Evolutionary conservation across 768 basidiomycete species (phyloP), one percentile per base, ranked within the genome.

Genomic region (Lactarius tabidus): DNA sequence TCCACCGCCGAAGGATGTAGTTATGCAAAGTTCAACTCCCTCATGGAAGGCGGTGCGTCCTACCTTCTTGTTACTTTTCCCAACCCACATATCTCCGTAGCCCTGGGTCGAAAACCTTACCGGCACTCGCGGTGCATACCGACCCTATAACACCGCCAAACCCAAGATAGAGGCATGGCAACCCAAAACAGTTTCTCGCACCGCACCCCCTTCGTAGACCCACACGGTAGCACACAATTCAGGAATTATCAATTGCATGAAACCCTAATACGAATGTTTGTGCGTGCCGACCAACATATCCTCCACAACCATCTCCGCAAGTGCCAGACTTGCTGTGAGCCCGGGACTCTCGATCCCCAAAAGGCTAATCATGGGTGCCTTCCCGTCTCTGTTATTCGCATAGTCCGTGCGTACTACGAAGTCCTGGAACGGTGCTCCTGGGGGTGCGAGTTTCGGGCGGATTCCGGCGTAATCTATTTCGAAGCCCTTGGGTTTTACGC

Each of bases 281-380:
- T 69, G 52, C 56, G 60, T 56, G 23, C 67, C 45, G 68, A 71
- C 57, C 63, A 86, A 73, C 67, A 89, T 72, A 69, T 86, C 82
- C 58, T 87, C 84, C 9, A 88, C 88, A 1, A 97, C 87, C 72
- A 82, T 76, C 76, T 96, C 91, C 2, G 90, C 96, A 39, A 96
- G 89, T 4, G 91, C 94, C 69, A 98, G 82, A 70, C 85, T 84
- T 12, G 90, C 84, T 5, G 96, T 98, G 72, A 98, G 76, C 0
- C 96, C 96, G 0, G 96, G 96, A 67, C 89, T 92, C 73, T 97
- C 94, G 67, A 98, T 94, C 0, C 95, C 94, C 72, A 94, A 74
- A 66, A 97, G 77, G 73, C 86, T 94, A 69, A 98, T 81, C 86
- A 98, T 88, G 2, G 80, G 77, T 29, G 63, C 62, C 14, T 67